Evolutionary conservation across 1,284 basidiomycete genomes (phyloP), one percentile per base, ranked within the genome.

Genomic region (Fistulina hepatica): DNA sequence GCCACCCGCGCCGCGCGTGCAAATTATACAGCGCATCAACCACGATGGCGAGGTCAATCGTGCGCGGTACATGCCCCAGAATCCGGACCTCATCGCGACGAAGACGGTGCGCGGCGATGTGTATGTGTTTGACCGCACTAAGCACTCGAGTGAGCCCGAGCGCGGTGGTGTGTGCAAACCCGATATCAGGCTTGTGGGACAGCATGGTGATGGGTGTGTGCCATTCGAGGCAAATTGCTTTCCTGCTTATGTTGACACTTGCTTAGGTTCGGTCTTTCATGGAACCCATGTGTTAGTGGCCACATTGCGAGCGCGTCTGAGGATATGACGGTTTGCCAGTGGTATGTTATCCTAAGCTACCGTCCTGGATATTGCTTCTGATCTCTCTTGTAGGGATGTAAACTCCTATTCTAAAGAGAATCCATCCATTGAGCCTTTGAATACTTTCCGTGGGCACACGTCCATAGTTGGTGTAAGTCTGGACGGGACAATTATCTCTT

Each of bases 11-110:
- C 86, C 92, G 1, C 76, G 89, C 19, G 79, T 98, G 45, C 81
- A 88, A 52, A 76, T 97, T 54, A 84, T 82, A 22, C 95, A 99
- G 57, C 82, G 78, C 44, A 98, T 99, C 65, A 93, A 93, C 58
- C 95, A 99, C 59, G 75, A 77, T 7, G 92, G 92, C 35, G 95
- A 99, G 59, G 90, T 98, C 52, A 98, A 99, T 61, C 69, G 93
- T 25, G 95, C 95, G 40, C 73, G 95, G 32, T 99, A 98, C 60
- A 97, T 97, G 89, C 95, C 95, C 11, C 94, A 97, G 61, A 98
- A 98, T 55, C 86, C 90, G 5, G 90, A 98, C 60, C 60, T 99
- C 48, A 89, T 99, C 47, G 95, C 95, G 2, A 98, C 94, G 7
- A 94, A 97, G 52, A 70, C 91, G 8, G 76, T 94, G 6, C 77